Evolutionary conservation across 345 rosid species (phyloP).

Genomic region (Eucalyptus erythrocorys): DNA sequence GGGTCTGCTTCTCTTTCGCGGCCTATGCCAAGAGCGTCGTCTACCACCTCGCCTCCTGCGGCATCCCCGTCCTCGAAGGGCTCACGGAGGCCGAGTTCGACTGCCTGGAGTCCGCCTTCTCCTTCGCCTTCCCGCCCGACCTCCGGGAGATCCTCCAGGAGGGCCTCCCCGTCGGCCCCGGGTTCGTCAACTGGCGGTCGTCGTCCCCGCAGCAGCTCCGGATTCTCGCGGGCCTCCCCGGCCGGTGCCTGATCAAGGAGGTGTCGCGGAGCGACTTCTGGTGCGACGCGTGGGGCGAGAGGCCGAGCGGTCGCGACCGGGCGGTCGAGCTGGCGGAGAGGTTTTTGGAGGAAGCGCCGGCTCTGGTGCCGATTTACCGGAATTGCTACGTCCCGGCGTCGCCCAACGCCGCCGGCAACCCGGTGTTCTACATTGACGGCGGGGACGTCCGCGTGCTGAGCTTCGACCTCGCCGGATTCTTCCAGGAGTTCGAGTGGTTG

Average conservation of each 20-base stretch:
- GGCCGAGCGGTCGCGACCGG: slow-evolving; percentile 10
- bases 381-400: slow-evolving; percentile 55
- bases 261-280: slow-evolving; percentile 39
- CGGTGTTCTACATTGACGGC: slow-evolving; percentile 52
- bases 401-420: slow-evolving; percentile 53
- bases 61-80: slow-evolving; percentile 46
- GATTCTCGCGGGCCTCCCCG: slow-evolving; percentile 38
- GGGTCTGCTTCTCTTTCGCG: slow-evolving; percentile 51
- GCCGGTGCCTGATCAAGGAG: slow-evolving; percentile 28
- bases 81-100: slow-evolving; percentile 53
- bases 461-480: slow-evolving; percentile 55
- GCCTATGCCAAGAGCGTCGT: slow-evolving; percentile 56
- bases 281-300: slow-evolving; percentile 66
- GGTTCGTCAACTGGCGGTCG: slow-evolving; percentile 78
- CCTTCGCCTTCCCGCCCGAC: slow-evolving; percentile 74
- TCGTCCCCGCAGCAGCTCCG: slow-evolving; percentile 53
- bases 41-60: slow-evolving; percentile 29
- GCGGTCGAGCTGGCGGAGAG: slow-evolving; percentile 15
- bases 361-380: slow-evolving; percentile 50
- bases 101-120: slow-evolving; percentile 39
- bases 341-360: slow-evolving; percentile 27
- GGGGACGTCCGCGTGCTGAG: slow-evolving; percentile 33
- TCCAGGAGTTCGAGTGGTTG: slow-evolving; percentile 27
- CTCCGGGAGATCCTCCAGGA: slow-evolving; percentile 71
- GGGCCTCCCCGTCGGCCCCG: slow-evolving; percentile 64